A percentile compares a stretch with the other conserved stretches of the same genome.
These are phyloP conservation scores for Trichophyton benhamiae DNA, from an alignment of 2,329 filamentous ascomycete genomes.

Conservation along the genomic window DNA sequence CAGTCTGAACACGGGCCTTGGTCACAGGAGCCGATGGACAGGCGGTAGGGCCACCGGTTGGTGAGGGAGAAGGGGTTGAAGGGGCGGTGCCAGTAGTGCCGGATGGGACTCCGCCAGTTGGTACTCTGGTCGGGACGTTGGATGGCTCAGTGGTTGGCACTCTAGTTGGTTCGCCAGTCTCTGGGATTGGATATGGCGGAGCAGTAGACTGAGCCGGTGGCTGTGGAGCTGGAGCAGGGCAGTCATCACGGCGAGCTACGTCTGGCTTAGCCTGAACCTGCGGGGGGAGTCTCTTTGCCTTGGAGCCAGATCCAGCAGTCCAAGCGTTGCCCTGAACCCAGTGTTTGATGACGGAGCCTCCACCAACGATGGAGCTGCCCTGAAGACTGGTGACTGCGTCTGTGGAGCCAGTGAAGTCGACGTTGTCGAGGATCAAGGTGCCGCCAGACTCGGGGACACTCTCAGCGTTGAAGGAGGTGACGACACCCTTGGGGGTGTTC, in stretches of 20 bases:
- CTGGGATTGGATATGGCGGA: not conserved
- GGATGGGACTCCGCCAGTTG: constrained; percentile 3
- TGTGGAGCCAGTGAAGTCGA: constrained; percentile 62
- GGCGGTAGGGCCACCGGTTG: constrained; percentile 2
- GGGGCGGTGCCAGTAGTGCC: constrained; percentile 7
- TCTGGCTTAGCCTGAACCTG: not conserved
- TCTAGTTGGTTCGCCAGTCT: constrained; percentile 3
- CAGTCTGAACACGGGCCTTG: constrained; percentile 45
- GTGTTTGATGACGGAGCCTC: constrained; percentile 54
- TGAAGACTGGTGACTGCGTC: constrained; percentile 51
- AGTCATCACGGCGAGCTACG: not conserved
- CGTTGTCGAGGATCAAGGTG: constrained; percentile 76
- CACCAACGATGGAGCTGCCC: constrained; percentile 52
- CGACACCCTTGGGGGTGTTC: constrained; percentile 64
- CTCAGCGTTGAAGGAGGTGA: constrained; percentile 55
- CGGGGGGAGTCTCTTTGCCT: constrained; percentile 6
- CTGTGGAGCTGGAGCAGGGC: not conserved
- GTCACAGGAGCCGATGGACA: constrained; percentile 23
- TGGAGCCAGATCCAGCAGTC: constrained; percentile 20
- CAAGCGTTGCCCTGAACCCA: constrained; percentile 77
- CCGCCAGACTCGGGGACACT: constrained; percentile 59
- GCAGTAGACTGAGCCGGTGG: not conserved
- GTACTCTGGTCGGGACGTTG: not conserved
- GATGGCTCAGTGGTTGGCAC: constrained; percentile 3
- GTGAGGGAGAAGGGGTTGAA: constrained; percentile 11